Percentiles rank a stretch among this genome's conserved stretches.
These are phyloP conservation scores for Malus hybrid DNA, from an alignment of 331 rosid species.

Conservation along the genomic window DNA sequence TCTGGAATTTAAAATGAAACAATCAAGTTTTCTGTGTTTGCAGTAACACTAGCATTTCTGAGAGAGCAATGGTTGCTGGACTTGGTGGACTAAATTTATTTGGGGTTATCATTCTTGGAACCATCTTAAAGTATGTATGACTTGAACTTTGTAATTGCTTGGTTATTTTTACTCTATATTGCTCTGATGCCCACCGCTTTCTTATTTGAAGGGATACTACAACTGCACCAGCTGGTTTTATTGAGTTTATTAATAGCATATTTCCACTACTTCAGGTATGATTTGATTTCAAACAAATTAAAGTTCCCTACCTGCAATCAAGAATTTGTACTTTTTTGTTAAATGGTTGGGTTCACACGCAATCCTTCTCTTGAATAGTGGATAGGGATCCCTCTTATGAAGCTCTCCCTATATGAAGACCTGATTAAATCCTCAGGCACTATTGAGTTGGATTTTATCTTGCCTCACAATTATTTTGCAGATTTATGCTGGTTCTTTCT, in stretches of 20 bases:
- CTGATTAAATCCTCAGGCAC: constrained; percentile 3
- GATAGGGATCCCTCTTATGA: neutral
- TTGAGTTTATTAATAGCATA: constrained; percentile 66
- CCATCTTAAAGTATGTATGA: constrained; percentile 77
- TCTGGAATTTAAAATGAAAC: constrained; percentile 11
- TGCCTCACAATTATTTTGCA: constrained; percentile 31
- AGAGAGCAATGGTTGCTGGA: constrained; percentile 82
- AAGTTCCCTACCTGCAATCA: constrained; percentile 1
- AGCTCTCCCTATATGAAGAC: neutral
- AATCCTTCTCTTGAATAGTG: neutral
- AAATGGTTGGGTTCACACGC: neutral
- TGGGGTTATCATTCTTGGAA: constrained; percentile 89
- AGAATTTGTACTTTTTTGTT: neutral
- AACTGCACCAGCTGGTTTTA: constrained; percentile 65
- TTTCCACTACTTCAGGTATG: constrained; percentile 94
- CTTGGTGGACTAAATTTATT: constrained; percentile 93
- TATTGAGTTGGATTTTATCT: constrained; percentile 1
- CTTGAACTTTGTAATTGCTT: constrained; percentile 5
- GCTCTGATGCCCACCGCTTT: constrained; percentile 15
- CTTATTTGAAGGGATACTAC: constrained; percentile 57
- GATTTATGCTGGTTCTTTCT: constrained; percentile 99
- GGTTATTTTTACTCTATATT: constrained; percentile 10
- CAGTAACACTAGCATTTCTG: constrained; percentile 69
- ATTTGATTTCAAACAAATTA: constrained; percentile 2
- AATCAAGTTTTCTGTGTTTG: constrained; percentile 11